Evolutionary conservation across 306 rosid genomes (phyloP).

Genomic region (Fagus sylvatica): DNA sequence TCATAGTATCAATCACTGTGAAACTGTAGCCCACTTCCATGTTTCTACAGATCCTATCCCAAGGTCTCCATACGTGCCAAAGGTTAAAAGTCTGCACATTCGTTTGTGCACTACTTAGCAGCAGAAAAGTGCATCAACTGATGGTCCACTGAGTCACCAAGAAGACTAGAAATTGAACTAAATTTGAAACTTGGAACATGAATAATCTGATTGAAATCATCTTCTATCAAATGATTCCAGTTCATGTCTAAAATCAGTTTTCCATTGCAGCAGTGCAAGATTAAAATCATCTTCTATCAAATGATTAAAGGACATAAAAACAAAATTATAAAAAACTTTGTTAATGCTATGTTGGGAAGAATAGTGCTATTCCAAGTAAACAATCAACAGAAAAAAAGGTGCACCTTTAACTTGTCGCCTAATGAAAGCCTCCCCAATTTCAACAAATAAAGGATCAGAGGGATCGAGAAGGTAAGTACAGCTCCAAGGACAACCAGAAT

Average conservation of each 20-base stretch:
- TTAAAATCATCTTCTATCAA: neutral
- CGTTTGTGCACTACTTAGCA: neutral
- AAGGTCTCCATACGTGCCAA: neutral
- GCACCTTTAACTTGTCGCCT: slow-evolving; percentile 76
- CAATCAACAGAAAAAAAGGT: slow-evolving; percentile 8
- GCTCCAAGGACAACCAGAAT: slow-evolving; percentile 78
- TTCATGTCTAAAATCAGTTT: neutral
- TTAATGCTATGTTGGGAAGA: neutral
- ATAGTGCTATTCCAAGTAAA: neutral
- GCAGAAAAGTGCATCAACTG: too few species aligned
- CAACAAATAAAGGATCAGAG: slow-evolving; percentile 87
- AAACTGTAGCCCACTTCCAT: neutral
- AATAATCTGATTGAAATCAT: too few species aligned
- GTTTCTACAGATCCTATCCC: neutral
- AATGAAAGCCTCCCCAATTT: slow-evolving; percentile 82
- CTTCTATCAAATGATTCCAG: too few species aligned
- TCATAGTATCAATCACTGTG: neutral
- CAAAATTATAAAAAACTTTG: neutral
- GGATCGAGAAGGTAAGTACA: slow-evolving; percentile 96
- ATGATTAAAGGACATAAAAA: neutral
- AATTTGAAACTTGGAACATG: too few species aligned
- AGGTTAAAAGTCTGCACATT: neutral
- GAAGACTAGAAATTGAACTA: too few species aligned
- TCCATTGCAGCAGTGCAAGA: neutral
- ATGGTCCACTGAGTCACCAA: too few species aligned